Base-by-base conservation (phyloP, 352 stramenopile species). In the Aphanomyces astaci region DNA sequence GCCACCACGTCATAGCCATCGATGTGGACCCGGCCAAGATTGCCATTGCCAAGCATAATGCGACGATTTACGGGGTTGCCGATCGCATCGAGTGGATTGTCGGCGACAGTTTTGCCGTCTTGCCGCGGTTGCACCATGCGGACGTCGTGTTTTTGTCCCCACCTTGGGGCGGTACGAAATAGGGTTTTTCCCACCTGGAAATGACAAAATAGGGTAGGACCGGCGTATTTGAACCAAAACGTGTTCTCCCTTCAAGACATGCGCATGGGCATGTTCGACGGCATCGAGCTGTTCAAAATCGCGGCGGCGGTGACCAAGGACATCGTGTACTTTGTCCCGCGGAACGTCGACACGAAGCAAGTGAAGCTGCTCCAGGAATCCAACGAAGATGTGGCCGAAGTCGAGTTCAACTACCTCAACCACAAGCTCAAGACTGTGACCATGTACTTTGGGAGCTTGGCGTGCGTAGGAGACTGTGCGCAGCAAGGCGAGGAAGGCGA, bases 111-210 rank as follows among this genome's bases (percentile, higher is more conserved):
- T 77, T 95, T 43, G 69, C 86, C 17, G 75, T 98, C 19, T 66
- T 96, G 15, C 81, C 87, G 2, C 81, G 48, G 3, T 64, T 97
- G 2, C 51, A 59, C 36, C 75, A 81, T 9, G 87, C 84, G 7
- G 89, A 98, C 73, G 87, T 79, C 0, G 82, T 97, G 53, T 98
- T 98, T 68, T 80, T 98, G 27, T 97, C 88, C 5, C 91, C 91
- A 17, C 91, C 91, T 0, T 98, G 91, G 91, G 91, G 91, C 45
- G 86, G 86, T 0, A 66, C 87, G 43, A 76, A 22, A 28, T 3
- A 17, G 3, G 13, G 4, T n/a, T 33, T 19, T 52, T 49, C 2
- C 30, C 30, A 15, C 17, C 25, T 30, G n/a, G 19, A 0, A 10
- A 39, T 11, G 15, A 25, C 11, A 39, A 31, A 46, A n/a, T 22